These are phyloP conservation scores for Crithidia acanthocephali DNA, from an alignment of 208 protist genomes.

Conservation along the genomic window DNA sequence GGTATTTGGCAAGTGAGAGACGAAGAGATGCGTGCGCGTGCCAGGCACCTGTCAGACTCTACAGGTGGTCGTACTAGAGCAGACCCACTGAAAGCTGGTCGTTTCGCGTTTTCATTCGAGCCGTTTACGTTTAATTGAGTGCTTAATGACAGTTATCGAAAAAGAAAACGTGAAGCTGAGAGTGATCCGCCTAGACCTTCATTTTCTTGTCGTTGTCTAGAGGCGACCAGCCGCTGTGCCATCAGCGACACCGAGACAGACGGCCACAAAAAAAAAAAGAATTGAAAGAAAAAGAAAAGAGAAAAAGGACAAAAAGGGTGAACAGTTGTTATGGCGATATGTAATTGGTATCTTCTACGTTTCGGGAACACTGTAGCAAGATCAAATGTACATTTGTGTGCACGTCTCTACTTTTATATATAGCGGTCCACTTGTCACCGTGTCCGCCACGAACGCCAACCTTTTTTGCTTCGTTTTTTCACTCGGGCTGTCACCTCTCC, in stretches of 20 bases:
- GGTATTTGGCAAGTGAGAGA: too few relatives aligned
- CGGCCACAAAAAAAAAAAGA: neutral
- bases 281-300: neutral
- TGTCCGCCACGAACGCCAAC: too few relatives aligned
- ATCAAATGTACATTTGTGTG: too few relatives aligned
- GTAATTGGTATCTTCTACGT: neutral
- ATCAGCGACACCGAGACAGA: neutral
- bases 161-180: neutral
- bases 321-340: too few relatives aligned
- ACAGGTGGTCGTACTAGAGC: too few relatives aligned
- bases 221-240: neutral
- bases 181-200: constrained; percentile 8
- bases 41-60: too few relatives aligned
- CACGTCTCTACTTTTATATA: neutral
- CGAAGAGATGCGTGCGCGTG: too few relatives aligned
- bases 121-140: neutral
- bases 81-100: too few relatives aligned
- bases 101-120: too few relatives aligned
- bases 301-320: neutral
- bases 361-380: neutral
- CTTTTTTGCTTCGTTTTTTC: too few relatives aligned
- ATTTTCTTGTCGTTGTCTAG: neutral
- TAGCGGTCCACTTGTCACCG: too few relatives aligned
- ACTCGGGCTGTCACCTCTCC: neutral
- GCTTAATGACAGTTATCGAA: neutral